Base-by-base conservation (phyloP, 305 asterid genomes). In the Solanum chacoense region DNA sequence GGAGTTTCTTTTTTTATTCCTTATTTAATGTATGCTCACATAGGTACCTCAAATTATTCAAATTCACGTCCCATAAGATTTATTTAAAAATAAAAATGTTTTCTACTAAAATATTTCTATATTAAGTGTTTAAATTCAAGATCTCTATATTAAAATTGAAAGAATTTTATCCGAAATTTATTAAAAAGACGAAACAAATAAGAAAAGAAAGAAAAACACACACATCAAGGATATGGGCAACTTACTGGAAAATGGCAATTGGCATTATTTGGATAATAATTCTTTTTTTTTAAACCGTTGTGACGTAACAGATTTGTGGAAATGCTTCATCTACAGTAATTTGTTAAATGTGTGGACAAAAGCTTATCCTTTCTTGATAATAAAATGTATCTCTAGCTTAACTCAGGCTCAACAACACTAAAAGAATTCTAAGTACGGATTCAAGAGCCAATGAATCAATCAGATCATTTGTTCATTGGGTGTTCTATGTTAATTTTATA, bases 391-490 rank as follows among this genome's bases (percentile, higher is more conserved):
- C 10, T 55, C 24, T 0, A 7, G 11, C 4, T 18, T 7, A 18
- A 55, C 4, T 18, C 24, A 5, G 14, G 5, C 0, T 38, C 45
- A 3, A 0, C 13, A 11, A 38, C 45, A 38, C 45, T 10, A 38
- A 38, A 10, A 38, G 13, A 38, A 0, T 38, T 10, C 3, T 10
- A 38, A 38, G 45, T 38, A 38, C 4, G 45, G 45, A 38, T 1
- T 0, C 13, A 38, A 38, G 45, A 38, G 45, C 0, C 2, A 38
- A 0, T 38, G 5, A 5, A 38, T 0, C 13, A 38, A 11, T 38
- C 45, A 38, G 5, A 38, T 38, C 1, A 38, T 38, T 38, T 38
- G 45, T 3, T 38, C 13, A 10, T 38, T 38, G 45, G 5, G 45
- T 38, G 45, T 1, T 38, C 13, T 38, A 38, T 38, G 0, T 38